Conservation (phyloP, 2,329 filamentous ascomycete genomes). For the Penicillium decumbens region DNA sequence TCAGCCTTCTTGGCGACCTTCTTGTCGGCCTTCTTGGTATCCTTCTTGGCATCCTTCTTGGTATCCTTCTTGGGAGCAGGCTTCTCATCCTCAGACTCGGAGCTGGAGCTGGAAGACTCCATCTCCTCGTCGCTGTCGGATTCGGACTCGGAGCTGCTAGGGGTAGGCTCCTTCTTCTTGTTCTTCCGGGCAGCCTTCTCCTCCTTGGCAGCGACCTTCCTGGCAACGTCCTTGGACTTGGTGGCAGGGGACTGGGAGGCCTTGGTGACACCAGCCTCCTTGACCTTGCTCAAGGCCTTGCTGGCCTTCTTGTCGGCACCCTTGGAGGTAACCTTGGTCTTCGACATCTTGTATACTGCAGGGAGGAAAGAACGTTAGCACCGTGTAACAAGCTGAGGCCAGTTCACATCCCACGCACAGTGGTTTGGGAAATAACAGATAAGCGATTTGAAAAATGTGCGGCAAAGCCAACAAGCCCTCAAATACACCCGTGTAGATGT, state of each 20-base stretch:
- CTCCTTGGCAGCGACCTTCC: constrained; percentile 39
- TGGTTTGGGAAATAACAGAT: constrained; percentile 11
- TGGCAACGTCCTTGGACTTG: constrained; percentile 45
- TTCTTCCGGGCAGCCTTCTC: constrained; percentile 39
- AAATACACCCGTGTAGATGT: constrained; percentile 33
- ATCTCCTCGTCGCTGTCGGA: constrained; percentile 31
- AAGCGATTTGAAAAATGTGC: constrained; percentile 21
- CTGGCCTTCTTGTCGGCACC: constrained; percentile 37
- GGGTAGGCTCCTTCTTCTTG: constrained; percentile 43
- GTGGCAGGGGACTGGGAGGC: constrained; percentile 41
- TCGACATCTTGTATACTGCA: constrained; percentile 41
- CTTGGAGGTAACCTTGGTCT: constrained; percentile 42
- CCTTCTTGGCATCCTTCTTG: constrained; percentile 28
- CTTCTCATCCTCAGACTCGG: constrained; percentile 34
- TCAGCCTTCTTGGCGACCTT: constrained; percentile 27
- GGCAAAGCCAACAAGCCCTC: constrained; percentile 37
- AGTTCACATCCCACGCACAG: constrained; percentile 17
- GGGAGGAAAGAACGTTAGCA: constrained; percentile 17
- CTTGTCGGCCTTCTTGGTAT: constrained; percentile 26
- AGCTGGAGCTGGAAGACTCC: constrained; percentile 24
- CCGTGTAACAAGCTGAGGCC: constrained; percentile 1
- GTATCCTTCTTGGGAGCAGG: constrained; percentile 25
- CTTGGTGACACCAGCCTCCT: constrained; percentile 46
- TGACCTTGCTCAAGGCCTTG: constrained; percentile 47
- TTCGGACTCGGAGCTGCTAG: constrained; percentile 22